phyloP scores from a whole-genome alignment of 73 alveolate species.

The Blepharisma stoltei region DNA sequence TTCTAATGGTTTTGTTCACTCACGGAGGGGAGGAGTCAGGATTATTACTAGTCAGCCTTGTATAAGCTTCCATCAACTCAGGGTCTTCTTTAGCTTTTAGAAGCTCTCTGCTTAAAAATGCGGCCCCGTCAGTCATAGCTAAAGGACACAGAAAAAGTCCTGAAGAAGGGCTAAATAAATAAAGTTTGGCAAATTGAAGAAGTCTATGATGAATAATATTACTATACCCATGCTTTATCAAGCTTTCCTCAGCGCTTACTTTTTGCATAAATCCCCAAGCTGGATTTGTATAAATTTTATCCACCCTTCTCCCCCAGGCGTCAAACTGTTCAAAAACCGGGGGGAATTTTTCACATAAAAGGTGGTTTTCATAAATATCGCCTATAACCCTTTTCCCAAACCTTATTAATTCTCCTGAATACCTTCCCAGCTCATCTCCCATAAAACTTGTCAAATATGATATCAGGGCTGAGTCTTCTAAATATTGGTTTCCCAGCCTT shows the following conservation, averaged over 20 bases:
- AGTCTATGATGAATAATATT: constrained; percentile 38
- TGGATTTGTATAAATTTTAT: constrained; percentile 52
- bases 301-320: constrained; percentile 60
- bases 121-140: constrained; percentile 86
- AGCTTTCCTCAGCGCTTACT: constrained; percentile 54
- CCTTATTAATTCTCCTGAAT: constrained; percentile 34
- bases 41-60: constrained; percentile 40
- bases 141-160: constrained; percentile 66
- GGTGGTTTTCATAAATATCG: constrained; percentile 37
- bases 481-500: constrained; percentile 47
- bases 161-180: constrained; percentile 49
- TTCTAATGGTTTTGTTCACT: no score
- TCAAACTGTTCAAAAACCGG: constrained; percentile 55
- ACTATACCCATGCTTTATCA: constrained; percentile 47
- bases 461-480: constrained; percentile 47
- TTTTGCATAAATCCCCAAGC: constrained; percentile 64
- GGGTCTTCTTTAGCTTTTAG: not conserved
- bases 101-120: constrained; percentile 50
- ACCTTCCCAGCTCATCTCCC: constrained; percentile 11
- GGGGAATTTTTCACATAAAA: constrained; percentile 41
- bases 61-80: not conserved
- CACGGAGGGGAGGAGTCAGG: no score
- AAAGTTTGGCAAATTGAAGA: constrained; percentile 48
- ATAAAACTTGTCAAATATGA: constrained; percentile 34
- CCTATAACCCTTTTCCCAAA: constrained; percentile 58